Percentiles rank a stretch among this genome's conserved stretches.
Conservation (phyloP, 345 rosid genomes). For the Eucalyptus sp. region DNA sequence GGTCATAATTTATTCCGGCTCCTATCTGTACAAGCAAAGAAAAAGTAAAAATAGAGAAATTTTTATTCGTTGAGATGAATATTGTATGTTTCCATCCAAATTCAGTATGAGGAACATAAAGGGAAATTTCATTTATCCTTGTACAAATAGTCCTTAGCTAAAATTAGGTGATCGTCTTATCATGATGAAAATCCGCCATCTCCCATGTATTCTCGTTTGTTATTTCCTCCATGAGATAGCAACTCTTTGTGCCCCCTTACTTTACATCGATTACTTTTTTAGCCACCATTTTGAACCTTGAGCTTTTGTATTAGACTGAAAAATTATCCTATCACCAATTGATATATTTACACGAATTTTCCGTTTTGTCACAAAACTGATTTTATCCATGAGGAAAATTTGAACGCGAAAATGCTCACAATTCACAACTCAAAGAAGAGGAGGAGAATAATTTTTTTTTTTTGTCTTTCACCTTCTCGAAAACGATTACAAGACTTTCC, state of each 20-base stretch:
- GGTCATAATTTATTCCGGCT: no score
- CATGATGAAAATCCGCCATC: neutral
- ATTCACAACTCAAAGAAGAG: neutral
- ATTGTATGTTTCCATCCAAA: neutral
- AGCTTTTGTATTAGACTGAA: neutral
- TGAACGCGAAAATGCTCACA: neutral
- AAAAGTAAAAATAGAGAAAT: no score
- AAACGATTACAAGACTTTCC: neutral
- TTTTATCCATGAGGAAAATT: neutral
- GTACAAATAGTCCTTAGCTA: neutral
- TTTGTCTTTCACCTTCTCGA: no score
- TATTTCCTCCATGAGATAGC: neutral
- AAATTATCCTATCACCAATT: neutral
- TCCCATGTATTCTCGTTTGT: neutral
- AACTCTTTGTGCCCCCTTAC: neutral
- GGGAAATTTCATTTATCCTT: neutral
- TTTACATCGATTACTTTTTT: neutral
- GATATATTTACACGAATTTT: neutral
- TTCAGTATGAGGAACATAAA: neutral
- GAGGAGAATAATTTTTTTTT: no score
- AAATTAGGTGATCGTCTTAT: neutral
- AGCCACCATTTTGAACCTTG: neutral
- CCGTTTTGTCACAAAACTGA: neutral
- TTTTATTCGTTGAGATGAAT: neutral
- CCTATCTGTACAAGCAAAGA: no score